phyloP scores from a whole-genome alignment of 306 rosid species.

The Medicago arabica region DNA sequence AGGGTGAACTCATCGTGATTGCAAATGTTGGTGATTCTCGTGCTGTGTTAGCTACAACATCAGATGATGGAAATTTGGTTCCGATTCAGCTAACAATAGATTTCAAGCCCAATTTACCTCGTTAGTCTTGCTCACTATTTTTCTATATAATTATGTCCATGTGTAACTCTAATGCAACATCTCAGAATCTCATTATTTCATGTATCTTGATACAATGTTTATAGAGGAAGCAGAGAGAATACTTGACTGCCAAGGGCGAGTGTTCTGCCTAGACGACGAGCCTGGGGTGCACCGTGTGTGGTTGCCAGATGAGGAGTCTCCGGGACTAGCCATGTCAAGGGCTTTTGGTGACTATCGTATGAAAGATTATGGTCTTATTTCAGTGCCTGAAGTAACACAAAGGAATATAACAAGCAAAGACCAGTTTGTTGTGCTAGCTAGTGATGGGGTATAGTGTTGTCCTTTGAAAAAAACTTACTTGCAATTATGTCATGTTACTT shows the following conservation, averaged over 20 bases:
- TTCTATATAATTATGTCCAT: no score
- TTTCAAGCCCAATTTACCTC: slow-evolving; percentile 94
- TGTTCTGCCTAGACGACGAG: slow-evolving; percentile 78
- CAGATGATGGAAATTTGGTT: slow-evolving; percentile 69
- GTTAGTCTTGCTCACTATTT: slow-evolving; percentile 50
- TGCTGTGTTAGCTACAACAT: slow-evolving; percentile 80
- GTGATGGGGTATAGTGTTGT: slow-evolving; percentile 76
- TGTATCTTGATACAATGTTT: neutral
- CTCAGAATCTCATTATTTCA: no score
- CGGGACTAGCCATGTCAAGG: slow-evolving; percentile 93
- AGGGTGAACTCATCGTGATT: slow-evolving; percentile 78
- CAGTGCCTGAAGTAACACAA: slow-evolving; percentile 85
- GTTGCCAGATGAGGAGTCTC: slow-evolving; percentile 73
- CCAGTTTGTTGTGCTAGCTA: slow-evolving; percentile 84
- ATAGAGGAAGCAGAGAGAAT: slow-evolving; percentile 94
- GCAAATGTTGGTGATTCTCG: slow-evolving; percentile 98
- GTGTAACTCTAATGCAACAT: no score
- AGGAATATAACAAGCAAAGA: slow-evolving; percentile 65
- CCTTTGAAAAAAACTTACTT: no score
- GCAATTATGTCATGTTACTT: no score
- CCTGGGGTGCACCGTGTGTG: slow-evolving; percentile 88
- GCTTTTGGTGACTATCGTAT: slow-evolving; percentile 90
- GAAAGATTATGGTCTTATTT: slow-evolving; percentile 84
- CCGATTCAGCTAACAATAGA: slow-evolving; percentile 85
- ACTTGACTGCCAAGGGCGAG: slow-evolving; percentile 70